Conservation (phyloP, 2,329 filamentous ascomycete genomes). For the Chrysosporium keratinophilum region DNA sequence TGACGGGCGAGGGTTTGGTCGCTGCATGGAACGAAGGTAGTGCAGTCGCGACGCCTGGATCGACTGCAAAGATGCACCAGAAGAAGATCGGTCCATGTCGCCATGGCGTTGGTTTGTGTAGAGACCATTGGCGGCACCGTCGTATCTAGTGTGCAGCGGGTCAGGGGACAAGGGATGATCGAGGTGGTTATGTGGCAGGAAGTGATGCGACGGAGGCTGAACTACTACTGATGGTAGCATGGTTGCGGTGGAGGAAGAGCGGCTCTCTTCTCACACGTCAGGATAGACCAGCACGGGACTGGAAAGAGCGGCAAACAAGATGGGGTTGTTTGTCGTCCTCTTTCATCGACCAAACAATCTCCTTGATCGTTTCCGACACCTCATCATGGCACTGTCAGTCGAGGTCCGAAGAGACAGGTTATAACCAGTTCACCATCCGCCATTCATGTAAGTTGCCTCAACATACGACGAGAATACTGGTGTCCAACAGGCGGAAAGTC, state of each 20-base stretch:
- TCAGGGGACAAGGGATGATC: constrained; percentile 26
- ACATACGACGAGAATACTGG: background rate
- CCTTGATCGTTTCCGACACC: constrained; percentile 37
- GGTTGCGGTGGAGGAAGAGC: constrained; percentile 20
- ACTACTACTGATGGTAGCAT: constrained; percentile 44
- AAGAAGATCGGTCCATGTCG: constrained; percentile 10
- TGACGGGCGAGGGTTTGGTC: constrained; percentile 25
- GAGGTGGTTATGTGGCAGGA: constrained; percentile 34
- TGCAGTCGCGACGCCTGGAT: constrained; percentile 27
- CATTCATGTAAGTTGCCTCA: constrained; percentile 10
- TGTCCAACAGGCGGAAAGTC: background rate
- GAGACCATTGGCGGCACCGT: constrained; percentile 22
- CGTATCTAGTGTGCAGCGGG: constrained; percentile 25
- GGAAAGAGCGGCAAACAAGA: constrained; percentile 11
- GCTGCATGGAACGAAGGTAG: constrained; percentile 33
- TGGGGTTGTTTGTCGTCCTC: constrained; percentile 11
- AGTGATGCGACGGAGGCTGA: constrained; percentile 29
- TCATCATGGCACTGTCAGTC: constrained; percentile 30
- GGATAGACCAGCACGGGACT: background rate
- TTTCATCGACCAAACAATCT: constrained; percentile 30
- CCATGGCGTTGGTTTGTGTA: constrained; percentile 23
- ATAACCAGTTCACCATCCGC: constrained; percentile 8
- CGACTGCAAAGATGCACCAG: constrained; percentile 17
- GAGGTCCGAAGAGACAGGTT: constrained; percentile 4
- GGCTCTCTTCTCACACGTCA: background rate